Base-by-base conservation (phyloP, 768 basidiomycete genomes). In the Mycena galopus region DNA sequence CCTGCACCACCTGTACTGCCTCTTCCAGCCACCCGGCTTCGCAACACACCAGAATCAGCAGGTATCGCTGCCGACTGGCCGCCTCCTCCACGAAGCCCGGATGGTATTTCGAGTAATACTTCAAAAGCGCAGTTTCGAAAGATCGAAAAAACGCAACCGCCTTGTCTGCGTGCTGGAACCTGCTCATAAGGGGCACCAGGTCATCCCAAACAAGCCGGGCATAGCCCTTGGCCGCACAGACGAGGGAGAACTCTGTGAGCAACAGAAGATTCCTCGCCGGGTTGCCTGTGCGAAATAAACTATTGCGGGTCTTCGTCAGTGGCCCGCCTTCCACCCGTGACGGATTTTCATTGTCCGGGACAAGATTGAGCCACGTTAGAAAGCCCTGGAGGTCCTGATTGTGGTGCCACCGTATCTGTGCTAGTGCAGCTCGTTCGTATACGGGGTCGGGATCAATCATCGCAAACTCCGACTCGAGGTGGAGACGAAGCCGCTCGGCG, bases 361-460 rank as follows among this genome's bases (percentile, higher is more conserved):
- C 73, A 19, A 73, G 73, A 12, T 42, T 19, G 1, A 76, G 67
- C 70, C 73, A 76, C 10, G 29, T 63, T 16, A 69, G 61, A 17
- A 76, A 76, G 2, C 10, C 65, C 10, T 55, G 17, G n/a, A 69
- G 56, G 56, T 74, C 63, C 14, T 63, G 60, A 8, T 29, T 33
- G 21, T 39, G 44, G 6, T 25, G 50, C 23, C 33, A 55, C 53
- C 73, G 63, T 30, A 75, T 69, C 30, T 69, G 53, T 0, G 55
- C 75, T 10, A 76, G 62, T 6, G 75, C 75, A 2, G 70, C 75
- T 17, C 62, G n/a, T 33, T 76, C 75, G 17, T 74, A 76, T 4
- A 32, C 58, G 0, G 73, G 62, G 50, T 72, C 51, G 19, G 69
- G 69, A 6, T 50, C 51, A 25, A 75, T 75, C 11, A 65, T 32